Conservation (phyloP, 2,329 filamentous ascomycete species). For the Alternaria sp. region DNA sequence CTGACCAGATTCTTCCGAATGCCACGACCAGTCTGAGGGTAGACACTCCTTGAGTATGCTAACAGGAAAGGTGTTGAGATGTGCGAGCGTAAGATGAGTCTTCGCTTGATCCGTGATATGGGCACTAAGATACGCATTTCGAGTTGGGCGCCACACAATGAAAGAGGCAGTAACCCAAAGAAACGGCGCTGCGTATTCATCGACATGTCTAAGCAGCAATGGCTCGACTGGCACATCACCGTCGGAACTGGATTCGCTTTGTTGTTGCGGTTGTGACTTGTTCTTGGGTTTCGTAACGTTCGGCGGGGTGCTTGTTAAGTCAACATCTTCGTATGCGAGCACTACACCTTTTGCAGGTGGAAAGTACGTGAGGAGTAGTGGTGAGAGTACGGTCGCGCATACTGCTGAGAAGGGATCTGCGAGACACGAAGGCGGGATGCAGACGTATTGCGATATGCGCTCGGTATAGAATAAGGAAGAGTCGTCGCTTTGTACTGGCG, state of each 20-base stretch:
- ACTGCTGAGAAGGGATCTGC: conserved; percentile 73
- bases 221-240: conserved; percentile 17
- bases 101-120: conserved; percentile 86
- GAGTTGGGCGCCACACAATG: conserved; percentile 78
- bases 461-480: conserved; percentile 72
- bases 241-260: conserved; percentile 11
- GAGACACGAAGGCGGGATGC: conserved; percentile 75
- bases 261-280: conserved; percentile 18
- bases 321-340: conserved; percentile 74
- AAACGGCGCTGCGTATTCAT: conserved; percentile 85
- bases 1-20: conserved; percentile 37
- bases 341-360: conserved; percentile 76
- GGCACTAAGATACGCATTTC: conserved; percentile 78
- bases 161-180: conserved; percentile 90
- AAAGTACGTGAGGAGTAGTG: conserved; percentile 79
- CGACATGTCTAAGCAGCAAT: conserved; percentile 39
- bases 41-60: conserved; percentile 80
- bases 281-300: conserved; percentile 9
- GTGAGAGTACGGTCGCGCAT: conserved; percentile 76
- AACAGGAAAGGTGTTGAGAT: conserved; percentile 91
- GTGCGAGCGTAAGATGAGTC: conserved; percentile 86
- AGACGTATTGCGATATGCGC: conserved; percentile 81
- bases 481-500: conserved; percentile 30
- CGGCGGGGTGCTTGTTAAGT: conserved; percentile 67
- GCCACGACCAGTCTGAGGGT: conserved; percentile 81